Base-by-base conservation (phyloP, 139 green algal species). In the Tetradesmus obliquus region DNA sequence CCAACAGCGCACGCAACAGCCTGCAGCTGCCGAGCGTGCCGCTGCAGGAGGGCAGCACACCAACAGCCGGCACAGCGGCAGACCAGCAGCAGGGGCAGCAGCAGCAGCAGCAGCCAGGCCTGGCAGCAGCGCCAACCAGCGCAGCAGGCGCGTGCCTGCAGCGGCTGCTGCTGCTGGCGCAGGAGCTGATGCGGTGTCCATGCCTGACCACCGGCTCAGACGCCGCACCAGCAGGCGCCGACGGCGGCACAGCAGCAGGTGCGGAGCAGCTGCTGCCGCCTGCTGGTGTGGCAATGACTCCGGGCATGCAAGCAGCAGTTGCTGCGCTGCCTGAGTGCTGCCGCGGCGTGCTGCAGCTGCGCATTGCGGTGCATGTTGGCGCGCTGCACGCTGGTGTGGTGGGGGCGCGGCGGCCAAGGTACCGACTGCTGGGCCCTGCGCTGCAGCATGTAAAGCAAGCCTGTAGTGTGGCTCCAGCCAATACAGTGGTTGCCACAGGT, bases 301-400 rank as follows among this genome's bases (percentile, higher is more conserved):
- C 66, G 6, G 66, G 66, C 66, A 19, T 24, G 19, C 55, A 0
- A 15, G 55, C 57, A 53, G 83, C 60, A 60, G 24, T 57, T 8
- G 62, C 51, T 10, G 15, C 20, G 71, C 71, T 84, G 71, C 71
- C 87, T 15, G 45, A 71, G 51, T 74, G 51, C 71, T 85, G 87
- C 74, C 22, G 22, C 13, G 55, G 54, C 54, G 55, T 74, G 7
- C 58, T 91, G 82, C 45, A 82, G 45, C 82, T 92, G 82, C 81
- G 54, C 24, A 15, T 89, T 13, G 82, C 69, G 9, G 58, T 92
- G 69, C 89, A 92, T 55, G 51, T 89, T 51, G 89, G 89, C 8
- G 54, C 54, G 20, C 55, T 92, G 51, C 62, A 89, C 71, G 89
- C 89, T 10, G 89, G 57, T 20, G 82, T 92, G 9, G 62, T 92